Evolutionary conservation across 768 basidiomycete genomes (phyloP).

Genomic region (Panaeolus cyanescens): DNA sequence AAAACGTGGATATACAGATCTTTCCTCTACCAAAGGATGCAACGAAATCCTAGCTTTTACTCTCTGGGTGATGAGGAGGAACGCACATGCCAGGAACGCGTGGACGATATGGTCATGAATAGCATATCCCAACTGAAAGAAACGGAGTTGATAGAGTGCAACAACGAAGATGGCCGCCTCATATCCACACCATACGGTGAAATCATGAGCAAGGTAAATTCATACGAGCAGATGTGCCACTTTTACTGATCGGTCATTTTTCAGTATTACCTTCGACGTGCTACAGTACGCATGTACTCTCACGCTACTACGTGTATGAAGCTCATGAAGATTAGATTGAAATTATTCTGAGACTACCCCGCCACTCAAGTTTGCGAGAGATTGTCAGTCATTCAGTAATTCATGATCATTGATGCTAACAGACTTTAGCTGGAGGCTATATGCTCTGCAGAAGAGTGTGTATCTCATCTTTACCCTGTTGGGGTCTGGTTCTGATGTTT

Average conservation of each 20-base stretch:
- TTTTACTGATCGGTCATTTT: slow-evolving; percentile 5
- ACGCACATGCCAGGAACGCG: slow-evolving; percentile 68
- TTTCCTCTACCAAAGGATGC: slow-evolving; percentile 85
- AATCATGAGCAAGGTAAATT: slow-evolving; percentile 75
- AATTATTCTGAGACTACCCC: slow-evolving; percentile 59
- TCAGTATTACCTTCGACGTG: slow-evolving; percentile 76
- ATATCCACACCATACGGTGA: slow-evolving; percentile 77
- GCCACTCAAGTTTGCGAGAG: slow-evolving; percentile 58
- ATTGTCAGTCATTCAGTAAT: slow-evolving; percentile 49
- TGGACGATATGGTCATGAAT: slow-evolving; percentile 75
- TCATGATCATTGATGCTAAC: slow-evolving; percentile 1
- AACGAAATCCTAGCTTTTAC: slow-evolving; percentile 82
- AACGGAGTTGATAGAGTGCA: slow-evolving; percentile 57
- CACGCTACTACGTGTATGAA: not conserved
- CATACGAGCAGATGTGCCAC: not conserved
- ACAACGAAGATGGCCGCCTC: slow-evolving; percentile 42
- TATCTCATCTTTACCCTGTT: not conserved
- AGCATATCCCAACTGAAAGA: slow-evolving; percentile 62
- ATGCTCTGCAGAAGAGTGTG: slow-evolving; percentile 68
- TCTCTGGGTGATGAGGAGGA: slow-evolving; percentile 54
- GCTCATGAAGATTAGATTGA: slow-evolving; percentile 57
- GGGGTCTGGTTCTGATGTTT: not conserved
- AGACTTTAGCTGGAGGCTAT: slow-evolving; percentile 61
- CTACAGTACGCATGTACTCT: slow-evolving; percentile 47
- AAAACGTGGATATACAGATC: slow-evolving; percentile 83